Evolutionary conservation across 1,284 basidiomycete genomes (phyloP), one percentile per base, ranked within the genome.

Genomic region (Melampsora medusae): DNA sequence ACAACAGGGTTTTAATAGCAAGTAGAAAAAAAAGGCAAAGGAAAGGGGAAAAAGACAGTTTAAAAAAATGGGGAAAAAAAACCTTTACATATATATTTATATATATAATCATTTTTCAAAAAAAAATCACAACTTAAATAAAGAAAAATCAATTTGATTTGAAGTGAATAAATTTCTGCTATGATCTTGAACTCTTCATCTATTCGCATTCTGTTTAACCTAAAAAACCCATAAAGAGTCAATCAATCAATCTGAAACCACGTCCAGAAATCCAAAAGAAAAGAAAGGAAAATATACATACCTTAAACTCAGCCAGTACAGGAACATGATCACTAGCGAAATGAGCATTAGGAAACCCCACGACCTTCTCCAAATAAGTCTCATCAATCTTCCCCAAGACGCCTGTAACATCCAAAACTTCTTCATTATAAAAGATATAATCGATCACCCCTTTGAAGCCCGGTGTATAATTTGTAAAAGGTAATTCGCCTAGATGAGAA

Each of bases 291-390:
- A 38, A 35, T 2, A 48, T 25, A 90, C 92, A 83, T 84, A 95
- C 92, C 95, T 92, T 78, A 91, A 94, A 50, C 38, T 74, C 72
- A 19, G 72, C 72, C 12, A 74, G 59, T 5, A 74, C 72, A 2
- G 72, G 72, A 6, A 74, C 72, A 61, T 74, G 72, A 50, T 83
- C 82, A 38, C 80, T 81, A 14, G 95, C 93, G 87, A 95, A 97
- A 83, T 97, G 93, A 7, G 90, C 90, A 83, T 97, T 97, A 56
- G 96, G 96, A 87, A 99, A 99, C 38, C 97, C 97, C 70, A 98
- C 95, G 12, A 90, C 89, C 84, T 93, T 94, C 81, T 90, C 88
- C 80, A 98, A 84, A 85, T 99, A 99, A 35, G 83, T 83, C 81
- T 86, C 87, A 83, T 98, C 95, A 72, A 98, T 90, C 82, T 92